Base-by-base conservation (phyloP, 768 basidiomycete species). In the Termitomyces sp. region DNA sequence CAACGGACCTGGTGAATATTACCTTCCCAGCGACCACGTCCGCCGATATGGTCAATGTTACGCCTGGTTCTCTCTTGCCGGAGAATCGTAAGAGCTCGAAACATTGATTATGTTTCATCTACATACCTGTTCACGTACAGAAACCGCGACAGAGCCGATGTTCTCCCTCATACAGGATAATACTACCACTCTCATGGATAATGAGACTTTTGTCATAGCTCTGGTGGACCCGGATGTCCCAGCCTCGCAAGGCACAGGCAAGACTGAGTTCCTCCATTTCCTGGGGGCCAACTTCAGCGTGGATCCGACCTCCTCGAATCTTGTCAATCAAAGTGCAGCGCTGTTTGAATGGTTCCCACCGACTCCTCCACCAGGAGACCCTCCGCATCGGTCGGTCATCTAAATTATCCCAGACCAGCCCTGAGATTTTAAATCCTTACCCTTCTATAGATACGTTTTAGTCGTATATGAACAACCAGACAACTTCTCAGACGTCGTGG, bases 211-310 rank as follows among this genome's bases (percentile, higher is more conserved):
- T 63, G 74, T 81, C 28, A 57, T 81, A 16, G 71, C 72, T 18
- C 66, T 81, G 40, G 69, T 81, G 40, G 80, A 81, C 63, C 79
- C 78, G 33, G 79, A 81, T 63, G 79, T 75, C 1, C 76, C 79
- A 24, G 76, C 75, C 22, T 77, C 76, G 0, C 74, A 78, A 56
- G 75, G 77, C 59, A 70, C 70, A 11, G 71, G 68, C 9, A 60
- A 70, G 13, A 67, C 76, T 7, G 73, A 79, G 58, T 75, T 77
- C 58, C 69, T 80, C 3, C 79, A 81, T 66, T 77, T 79, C 58
- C 61, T 81, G 28, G 79, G 74, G 9, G 74, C 74, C 9, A 74
- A 75, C 57, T 81, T 78, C 63, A 71, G 62, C 24, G 66, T 69
- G 44, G 69, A 73, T 60, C 49, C 44, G n/a, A 59, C 64, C 28